phyloP scores from a whole-genome alignment of 1,284 basidiomycete species.

The Somion occarium region DNA sequence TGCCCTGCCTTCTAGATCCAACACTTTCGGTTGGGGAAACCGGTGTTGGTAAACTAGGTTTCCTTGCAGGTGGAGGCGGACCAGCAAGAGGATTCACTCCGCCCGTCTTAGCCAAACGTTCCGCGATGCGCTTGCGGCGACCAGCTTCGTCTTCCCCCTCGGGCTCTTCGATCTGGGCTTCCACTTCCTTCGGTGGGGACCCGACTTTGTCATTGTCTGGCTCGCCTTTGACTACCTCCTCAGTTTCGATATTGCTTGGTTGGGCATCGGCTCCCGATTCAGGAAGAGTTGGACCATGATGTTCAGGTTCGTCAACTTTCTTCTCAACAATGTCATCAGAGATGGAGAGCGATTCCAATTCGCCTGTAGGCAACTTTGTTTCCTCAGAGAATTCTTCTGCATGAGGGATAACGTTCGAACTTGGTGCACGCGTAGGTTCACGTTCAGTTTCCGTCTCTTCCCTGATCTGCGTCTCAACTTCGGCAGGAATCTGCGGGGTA shows the following conservation, averaged over 20 bases:
- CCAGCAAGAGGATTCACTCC: conserved; percentile 58
- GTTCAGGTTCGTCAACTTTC: background rate
- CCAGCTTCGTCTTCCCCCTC: conserved; percentile 49
- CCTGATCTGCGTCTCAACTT: background rate
- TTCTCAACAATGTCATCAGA: background rate
- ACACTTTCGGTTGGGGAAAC: background rate
- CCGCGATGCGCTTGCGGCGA: conserved; percentile 54
- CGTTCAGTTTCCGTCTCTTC: background rate
- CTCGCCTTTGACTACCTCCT: conserved; percentile 8
- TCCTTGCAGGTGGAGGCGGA: conserved; percentile 26
- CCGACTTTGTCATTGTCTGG: background rate
- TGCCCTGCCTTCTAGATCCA: conserved; percentile 11
- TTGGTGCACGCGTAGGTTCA: background rate
- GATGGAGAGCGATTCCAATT: background rate
- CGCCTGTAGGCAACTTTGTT: background rate
- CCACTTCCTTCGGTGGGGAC: conserved; percentile 1
- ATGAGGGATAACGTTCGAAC: background rate
- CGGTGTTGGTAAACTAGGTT: background rate
- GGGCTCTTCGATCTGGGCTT: conserved; percentile 18
- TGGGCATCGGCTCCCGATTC: background rate
- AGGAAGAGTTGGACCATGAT: background rate
- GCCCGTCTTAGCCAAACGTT: conserved; percentile 58
- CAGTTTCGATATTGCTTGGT: background rate
- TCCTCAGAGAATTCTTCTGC: too few species aligned
- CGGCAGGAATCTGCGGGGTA: background rate